A percentile compares a stretch with the other conserved stretches of the same genome.
phyloP scores from a whole-genome alignment of 495 filamentous ascomycete species.

The Echria macrotheca region DNA sequence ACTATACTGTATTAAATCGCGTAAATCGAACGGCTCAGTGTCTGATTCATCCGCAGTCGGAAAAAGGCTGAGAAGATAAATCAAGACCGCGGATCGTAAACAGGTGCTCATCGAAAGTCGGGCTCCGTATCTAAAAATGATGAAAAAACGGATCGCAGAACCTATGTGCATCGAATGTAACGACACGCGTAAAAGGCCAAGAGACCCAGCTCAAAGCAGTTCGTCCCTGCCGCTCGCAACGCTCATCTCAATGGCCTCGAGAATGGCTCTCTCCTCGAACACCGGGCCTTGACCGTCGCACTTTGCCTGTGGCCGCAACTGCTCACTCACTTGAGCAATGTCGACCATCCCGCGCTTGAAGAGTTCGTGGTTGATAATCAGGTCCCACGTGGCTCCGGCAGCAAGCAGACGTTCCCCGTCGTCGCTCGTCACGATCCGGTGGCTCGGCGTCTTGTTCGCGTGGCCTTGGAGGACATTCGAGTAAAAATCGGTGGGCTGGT shows the following conservation, averaged over 20 bases:
- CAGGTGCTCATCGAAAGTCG: too few relatives aligned
- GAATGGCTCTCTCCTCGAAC: conserved; percentile 72
- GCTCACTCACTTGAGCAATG: conserved; percentile 69
- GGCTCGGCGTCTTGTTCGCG: conserved; percentile 55
- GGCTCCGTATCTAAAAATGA: too few relatives aligned
- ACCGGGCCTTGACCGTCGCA: conserved; percentile 90
- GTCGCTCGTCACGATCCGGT: conserved; percentile 63
- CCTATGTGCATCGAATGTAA: too few relatives aligned
- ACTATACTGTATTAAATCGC: too few relatives aligned
- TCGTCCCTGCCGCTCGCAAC: conserved; percentile 68
- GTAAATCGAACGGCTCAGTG: too few relatives aligned
- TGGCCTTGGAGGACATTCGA: conserved; percentile 48
- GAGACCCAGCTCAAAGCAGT: too few relatives aligned
- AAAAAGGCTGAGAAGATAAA: too few relatives aligned
- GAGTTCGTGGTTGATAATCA: conserved; percentile 77
- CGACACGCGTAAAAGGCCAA: too few relatives aligned
- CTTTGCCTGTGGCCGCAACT: conserved; percentile 67
- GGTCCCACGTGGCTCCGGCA: conserved; percentile 81
- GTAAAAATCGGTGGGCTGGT: conserved; percentile 68
- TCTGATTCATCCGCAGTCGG: too few relatives aligned
- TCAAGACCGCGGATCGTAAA: too few relatives aligned
- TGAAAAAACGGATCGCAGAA: too few relatives aligned
- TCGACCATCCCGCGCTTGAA: conserved; percentile 80
- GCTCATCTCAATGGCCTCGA: conserved; percentile 72
- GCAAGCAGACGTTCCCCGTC: conserved; percentile 74